Evolutionary conservation across 1,284 basidiomycete genomes (phyloP).

Genomic region (Ustilago sp.): DNA sequence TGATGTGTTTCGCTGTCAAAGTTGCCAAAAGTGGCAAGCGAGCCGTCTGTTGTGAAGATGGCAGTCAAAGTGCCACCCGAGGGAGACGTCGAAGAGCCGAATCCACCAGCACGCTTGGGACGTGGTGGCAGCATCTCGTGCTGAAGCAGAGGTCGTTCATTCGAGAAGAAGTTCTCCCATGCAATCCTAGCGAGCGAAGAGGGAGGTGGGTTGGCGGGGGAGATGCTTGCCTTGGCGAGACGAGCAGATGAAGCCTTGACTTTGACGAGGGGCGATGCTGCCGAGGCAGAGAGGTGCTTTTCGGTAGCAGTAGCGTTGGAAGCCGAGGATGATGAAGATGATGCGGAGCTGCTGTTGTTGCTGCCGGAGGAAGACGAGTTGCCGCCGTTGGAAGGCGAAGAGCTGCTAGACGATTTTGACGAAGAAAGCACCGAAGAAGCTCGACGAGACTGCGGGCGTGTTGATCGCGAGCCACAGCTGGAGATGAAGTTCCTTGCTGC

Average conservation of each 20-base stretch:
- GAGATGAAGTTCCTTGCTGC: constrained; percentile 36
- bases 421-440: constrained; percentile 37
- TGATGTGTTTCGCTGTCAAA: constrained; percentile 34
- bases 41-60: constrained; percentile 41
- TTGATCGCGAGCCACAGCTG: constrained; percentile 37
- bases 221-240: constrained; percentile 17
- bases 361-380: constrained; percentile 28
- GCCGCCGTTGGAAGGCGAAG: constrained; percentile 28
- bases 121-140: constrained; percentile 55
- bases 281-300: constrained; percentile 13
- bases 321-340: constrained; percentile 34
- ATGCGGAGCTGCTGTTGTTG: constrained; percentile 34
- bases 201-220: constrained; percentile 52
- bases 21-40: constrained; percentile 45
- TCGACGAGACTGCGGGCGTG: constrained; percentile 29
- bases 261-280: constrained; percentile 34
- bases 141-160: constrained; percentile 53
- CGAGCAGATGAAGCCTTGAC: constrained; percentile 23
- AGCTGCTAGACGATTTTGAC: constrained; percentile 38
- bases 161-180: constrained; percentile 57
- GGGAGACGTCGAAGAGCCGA: constrained; percentile 31
- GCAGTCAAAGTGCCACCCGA: constrained; percentile 38
- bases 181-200: constrained; percentile 47
- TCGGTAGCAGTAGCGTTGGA: constrained; percentile 23
- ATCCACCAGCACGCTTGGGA: constrained; percentile 36